Conservation (phyloP, 2,329 filamentous ascomycete species). For the Aureobasidium sp. region DNA sequence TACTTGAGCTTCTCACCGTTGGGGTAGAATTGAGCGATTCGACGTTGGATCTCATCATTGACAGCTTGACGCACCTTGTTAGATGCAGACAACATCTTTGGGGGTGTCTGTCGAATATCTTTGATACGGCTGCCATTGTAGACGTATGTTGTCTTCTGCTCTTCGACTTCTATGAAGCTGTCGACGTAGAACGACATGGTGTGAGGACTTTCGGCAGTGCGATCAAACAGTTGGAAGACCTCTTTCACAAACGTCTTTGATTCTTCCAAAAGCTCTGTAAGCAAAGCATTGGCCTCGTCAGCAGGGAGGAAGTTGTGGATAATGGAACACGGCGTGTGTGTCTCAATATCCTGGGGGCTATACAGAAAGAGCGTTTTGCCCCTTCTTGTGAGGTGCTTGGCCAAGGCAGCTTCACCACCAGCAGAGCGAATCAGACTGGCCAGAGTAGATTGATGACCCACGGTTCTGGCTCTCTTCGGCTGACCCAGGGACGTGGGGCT, state of each 20-base stretch:
- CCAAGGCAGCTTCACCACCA: neutral
- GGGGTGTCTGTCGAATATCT: slow-evolving; percentile 68
- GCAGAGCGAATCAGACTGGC: slow-evolving; percentile 12
- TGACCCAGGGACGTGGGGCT: neutral
- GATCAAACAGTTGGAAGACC: slow-evolving; percentile 81
- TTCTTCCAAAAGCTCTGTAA: slow-evolving; percentile 69
- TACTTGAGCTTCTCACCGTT: slow-evolving; percentile 64
- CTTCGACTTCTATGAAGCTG: slow-evolving; percentile 57
- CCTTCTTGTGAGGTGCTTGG: slow-evolving; percentile 54
- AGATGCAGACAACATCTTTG: slow-evolving; percentile 63
- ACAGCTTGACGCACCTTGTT: slow-evolving; percentile 64
- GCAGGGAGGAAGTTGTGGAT: slow-evolving; percentile 80
- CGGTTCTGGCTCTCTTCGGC: slow-evolving; percentile 17
- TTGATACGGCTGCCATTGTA: slow-evolving; percentile 75
- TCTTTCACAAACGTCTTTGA: slow-evolving; percentile 60
- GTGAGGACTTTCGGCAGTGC: slow-evolving; percentile 76
- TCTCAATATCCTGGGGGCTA: slow-evolving; percentile 69
- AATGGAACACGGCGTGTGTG: slow-evolving; percentile 82
- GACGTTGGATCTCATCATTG: slow-evolving; percentile 64
- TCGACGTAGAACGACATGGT: slow-evolving; percentile 78
- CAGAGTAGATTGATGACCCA: slow-evolving; percentile 39
- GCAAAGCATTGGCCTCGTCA: slow-evolving; percentile 62
- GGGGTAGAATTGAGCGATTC: slow-evolving; percentile 62
- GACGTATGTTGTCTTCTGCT: slow-evolving; percentile 70
- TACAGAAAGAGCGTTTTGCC: slow-evolving; percentile 80